These are phyloP conservation scores for Backusella australiensis DNA, from an alignment of 192 early-diverging fungal genomes.

Conservation along the genomic window DNA sequence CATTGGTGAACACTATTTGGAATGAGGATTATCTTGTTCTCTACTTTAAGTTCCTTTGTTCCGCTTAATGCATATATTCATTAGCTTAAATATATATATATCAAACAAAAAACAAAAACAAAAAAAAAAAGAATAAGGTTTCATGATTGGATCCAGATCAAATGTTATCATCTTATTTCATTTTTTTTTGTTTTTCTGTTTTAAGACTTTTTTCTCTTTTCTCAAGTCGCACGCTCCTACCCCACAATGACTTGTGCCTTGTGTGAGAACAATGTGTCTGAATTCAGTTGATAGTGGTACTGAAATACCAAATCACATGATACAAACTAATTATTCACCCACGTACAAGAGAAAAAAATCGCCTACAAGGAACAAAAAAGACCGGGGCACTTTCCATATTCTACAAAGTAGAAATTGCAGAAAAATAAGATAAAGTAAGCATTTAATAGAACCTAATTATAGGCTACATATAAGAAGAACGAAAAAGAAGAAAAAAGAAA, in stretches of 20 bases:
- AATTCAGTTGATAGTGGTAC: not conserved
- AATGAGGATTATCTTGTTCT: not conserved
- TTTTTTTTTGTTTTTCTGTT: not conserved
- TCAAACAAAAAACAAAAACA: not conserved
- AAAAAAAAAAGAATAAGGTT: not conserved
- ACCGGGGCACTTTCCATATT: not conserved
- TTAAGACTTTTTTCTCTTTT: not conserved
- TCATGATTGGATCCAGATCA: not conserved
- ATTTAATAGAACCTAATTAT: not conserved
- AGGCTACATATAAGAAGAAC: not conserved
- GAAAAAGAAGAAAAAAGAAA: not conserved
- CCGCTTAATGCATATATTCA: not conserved
- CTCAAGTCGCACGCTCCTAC: not conserved
- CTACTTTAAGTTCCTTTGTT: not conserved
- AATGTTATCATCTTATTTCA: not conserved
- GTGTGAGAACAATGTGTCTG: slow-evolving; percentile 5
- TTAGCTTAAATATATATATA: not conserved
- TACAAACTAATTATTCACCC: not conserved
- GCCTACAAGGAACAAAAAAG: slow-evolving; percentile 6
- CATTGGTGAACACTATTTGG: not conserved
- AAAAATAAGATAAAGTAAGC: not conserved
- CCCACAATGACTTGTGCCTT: not conserved
- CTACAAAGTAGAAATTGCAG: not conserved
- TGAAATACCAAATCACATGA: not conserved
- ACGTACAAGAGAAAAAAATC: slow-evolving; percentile 14